Percentiles rank a stretch among this genome's conserved stretches.
Conservation (phyloP, 139 green algal genomes). For the Volvox reticuliferus region DNA sequence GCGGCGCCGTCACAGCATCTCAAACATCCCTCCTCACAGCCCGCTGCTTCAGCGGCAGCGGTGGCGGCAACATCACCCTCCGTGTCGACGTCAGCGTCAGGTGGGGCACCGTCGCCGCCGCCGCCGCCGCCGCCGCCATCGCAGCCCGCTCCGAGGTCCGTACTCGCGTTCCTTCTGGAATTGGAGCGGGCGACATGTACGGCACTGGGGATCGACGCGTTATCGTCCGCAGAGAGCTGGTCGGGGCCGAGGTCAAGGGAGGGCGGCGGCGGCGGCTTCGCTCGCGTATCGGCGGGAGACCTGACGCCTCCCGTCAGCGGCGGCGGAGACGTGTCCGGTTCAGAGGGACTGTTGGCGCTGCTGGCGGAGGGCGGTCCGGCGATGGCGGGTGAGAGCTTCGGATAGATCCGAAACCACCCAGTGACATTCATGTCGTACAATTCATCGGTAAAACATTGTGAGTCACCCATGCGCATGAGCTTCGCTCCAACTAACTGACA, state of each 20-base stretch:
- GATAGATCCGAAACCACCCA: no score
- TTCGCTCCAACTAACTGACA: no score
- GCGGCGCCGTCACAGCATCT: no score
- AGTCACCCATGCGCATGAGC: no score
- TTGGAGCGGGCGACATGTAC: background rate
- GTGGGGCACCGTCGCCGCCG: background rate
- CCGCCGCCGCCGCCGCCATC: background rate
- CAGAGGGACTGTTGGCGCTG: slow-evolving; percentile 14
- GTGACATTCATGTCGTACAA: no score
- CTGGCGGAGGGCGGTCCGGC: slow-evolving; percentile 21
- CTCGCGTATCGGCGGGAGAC: background rate
- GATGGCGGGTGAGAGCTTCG: background rate
- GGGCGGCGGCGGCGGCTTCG: background rate
- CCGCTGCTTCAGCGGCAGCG: background rate
- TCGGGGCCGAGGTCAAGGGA: background rate
- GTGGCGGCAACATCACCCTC: background rate
- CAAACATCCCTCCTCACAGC: no score
- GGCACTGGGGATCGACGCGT: background rate
- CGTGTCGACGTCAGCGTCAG: background rate
- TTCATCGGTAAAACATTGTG: no score
- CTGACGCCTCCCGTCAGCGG: background rate
- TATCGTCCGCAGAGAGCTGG: background rate
- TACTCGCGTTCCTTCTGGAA: background rate
- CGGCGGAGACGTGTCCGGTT: background rate
- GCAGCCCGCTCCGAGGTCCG: background rate